phyloP scores from a whole-genome alignment of 768 basidiomycete species.

The Lentinus brumalis region DNA sequence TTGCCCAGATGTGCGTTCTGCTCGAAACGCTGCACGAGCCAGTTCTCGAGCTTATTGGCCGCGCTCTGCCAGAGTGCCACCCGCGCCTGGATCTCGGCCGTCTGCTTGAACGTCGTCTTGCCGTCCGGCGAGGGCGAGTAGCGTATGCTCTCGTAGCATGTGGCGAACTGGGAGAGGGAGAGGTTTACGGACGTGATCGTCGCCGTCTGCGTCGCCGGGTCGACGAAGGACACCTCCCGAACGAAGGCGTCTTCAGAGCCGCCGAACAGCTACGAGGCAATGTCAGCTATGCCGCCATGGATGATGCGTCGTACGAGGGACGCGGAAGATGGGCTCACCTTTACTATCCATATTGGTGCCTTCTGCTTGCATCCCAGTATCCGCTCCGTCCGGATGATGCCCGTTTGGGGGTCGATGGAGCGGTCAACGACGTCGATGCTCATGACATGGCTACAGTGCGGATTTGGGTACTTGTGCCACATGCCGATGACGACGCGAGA shows the following conservation, averaged over 20 bases:
- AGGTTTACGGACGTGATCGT: constrained; percentile 93
- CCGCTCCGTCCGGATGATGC: constrained; percentile 89
- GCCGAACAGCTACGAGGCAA: constrained; percentile 67
- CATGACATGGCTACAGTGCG: constrained; percentile 86
- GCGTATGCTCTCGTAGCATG: constrained; percentile 87
- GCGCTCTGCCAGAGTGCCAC: constrained; percentile 80
- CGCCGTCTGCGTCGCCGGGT: constrained; percentile 78
- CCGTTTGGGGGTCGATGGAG: constrained; percentile 78
- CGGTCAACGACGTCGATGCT: constrained; percentile 88
- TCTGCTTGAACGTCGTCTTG: constrained; percentile 79
- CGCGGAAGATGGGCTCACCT: constrained; percentile 50
- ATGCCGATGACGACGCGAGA: constrained; percentile 89
- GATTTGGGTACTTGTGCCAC: constrained; percentile 97
- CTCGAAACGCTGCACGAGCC: constrained; percentile 87
- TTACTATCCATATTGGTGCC: constrained; percentile 89
- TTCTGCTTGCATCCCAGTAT: constrained; percentile 92
- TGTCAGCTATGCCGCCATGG: not conserved
- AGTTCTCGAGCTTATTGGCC: constrained; percentile 81
- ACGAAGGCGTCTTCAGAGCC: constrained; percentile 95
- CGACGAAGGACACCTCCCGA: constrained; percentile 91
- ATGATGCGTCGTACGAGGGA: not conserved
- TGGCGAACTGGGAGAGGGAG: constrained; percentile 91
- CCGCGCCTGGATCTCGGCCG: constrained; percentile 89
- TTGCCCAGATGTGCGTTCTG: constrained; percentile 91
- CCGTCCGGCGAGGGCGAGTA: constrained; percentile 71